These are phyloP conservation scores for Lentinula lateritia DNA, from an alignment of 768 basidiomycete genomes.

Conservation along the genomic window DNA sequence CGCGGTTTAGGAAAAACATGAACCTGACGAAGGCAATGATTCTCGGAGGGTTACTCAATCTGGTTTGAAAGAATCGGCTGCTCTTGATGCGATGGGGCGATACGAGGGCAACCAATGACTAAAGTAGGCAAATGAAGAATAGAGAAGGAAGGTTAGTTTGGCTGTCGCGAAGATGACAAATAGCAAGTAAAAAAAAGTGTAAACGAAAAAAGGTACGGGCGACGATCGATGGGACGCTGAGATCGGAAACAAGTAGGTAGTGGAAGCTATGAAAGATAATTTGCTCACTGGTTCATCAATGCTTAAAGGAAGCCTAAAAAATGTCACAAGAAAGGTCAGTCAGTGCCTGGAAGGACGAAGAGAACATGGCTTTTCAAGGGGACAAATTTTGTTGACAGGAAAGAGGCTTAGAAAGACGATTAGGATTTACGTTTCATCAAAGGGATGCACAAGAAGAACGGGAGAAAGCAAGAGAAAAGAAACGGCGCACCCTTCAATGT, in stretches of 20 bases:
- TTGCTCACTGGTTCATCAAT: slow-evolving; percentile 12
- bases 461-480: neutral
- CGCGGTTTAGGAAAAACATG: slow-evolving; percentile 13
- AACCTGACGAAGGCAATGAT: slow-evolving; percentile 82
- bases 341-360: neutral
- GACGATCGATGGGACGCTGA: neutral
- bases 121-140: neutral
- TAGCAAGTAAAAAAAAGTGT: neutral
- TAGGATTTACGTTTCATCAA: neutral
- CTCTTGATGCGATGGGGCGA: slow-evolving; percentile 67
- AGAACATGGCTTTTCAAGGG: too few relatives aligned
- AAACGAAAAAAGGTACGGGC: neutral
- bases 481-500: slow-evolving; percentile 62
- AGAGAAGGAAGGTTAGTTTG: neutral
- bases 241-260: neutral
- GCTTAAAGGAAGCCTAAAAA: slow-evolving; percentile 16
- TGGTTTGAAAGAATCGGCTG: slow-evolving; percentile 75
- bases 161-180: neutral
- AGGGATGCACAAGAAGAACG: neutral
- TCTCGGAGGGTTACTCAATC: slow-evolving; percentile 67
- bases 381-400: neutral
- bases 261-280: neutral
- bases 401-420: neutral
- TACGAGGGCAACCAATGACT: slow-evolving; percentile 66
- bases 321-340: neutral